Percentiles rank a stretch among this genome's conserved stretches.
phyloP scores from a whole-genome alignment of 108 stramenopile genomes.

The Nannochloropsis salina region DNA sequence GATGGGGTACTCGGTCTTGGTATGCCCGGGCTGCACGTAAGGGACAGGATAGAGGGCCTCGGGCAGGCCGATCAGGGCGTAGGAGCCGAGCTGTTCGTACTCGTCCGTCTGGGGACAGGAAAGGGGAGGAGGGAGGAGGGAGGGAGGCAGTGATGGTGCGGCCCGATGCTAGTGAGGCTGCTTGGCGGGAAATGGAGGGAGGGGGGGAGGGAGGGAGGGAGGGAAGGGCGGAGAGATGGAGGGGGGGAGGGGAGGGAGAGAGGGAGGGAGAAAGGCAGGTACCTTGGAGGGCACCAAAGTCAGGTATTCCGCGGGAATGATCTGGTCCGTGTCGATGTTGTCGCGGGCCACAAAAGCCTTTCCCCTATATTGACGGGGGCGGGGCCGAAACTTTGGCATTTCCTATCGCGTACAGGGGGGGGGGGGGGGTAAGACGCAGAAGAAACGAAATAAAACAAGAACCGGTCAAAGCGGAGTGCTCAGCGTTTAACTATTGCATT shows the following conservation, averaged over 20 bases:
- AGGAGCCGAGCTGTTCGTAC: conserved; percentile 46
- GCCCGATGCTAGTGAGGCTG: no score
- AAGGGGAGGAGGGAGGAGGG: background rate
- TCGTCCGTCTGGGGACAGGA: conserved; percentile 29
- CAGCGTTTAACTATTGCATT: no score
- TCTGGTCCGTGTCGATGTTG: conserved; percentile 47
- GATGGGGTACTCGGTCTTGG: conserved; percentile 43
- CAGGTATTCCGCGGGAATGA: conserved; percentile 46
- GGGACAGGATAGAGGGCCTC: conserved; percentile 26
- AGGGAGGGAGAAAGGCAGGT: background rate
- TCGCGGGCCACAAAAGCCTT: conserved; percentile 39
- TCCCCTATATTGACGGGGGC: conserved; percentile 35
- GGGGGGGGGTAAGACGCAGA: background rate
- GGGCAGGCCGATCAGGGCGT: conserved; percentile 42
- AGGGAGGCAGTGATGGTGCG: background rate
- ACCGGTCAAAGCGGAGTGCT: no score
- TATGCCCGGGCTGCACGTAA: conserved; percentile 37
- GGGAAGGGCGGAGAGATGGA: background rate
- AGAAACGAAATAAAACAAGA: background rate
- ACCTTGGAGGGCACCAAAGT: conserved; percentile 46
- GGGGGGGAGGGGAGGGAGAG: background rate
- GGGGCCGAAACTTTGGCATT: conserved; percentile 32
- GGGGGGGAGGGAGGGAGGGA: background rate
- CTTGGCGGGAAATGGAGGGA: background rate
- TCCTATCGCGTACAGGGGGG: conserved; percentile 20